A percentile compares a stretch with the other conserved stretches of the same genome.
Evolutionary conservation across 257 asterid species (phyloP).

Genomic region (Solanum sejunctum): DNA sequence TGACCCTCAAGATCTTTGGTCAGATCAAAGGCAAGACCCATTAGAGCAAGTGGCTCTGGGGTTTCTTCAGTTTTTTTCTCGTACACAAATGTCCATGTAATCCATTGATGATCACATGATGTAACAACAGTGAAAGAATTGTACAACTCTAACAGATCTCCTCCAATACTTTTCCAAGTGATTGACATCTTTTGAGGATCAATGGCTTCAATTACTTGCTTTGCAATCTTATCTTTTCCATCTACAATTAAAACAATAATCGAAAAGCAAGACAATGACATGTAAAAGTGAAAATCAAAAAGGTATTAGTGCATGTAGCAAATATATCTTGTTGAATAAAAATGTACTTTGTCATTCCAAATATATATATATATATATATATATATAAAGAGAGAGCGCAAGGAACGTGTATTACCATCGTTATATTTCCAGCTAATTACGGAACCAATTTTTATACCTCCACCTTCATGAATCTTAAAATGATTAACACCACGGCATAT

Average conservation of each 20-base stretch:
- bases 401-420: not conserved
- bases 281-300: too few relatives aligned
- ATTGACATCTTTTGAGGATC: not conserved
- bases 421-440: not conserved
- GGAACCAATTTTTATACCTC: not conserved
- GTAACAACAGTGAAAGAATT: not conserved
- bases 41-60: not conserved
- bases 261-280: not conserved
- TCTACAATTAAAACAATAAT: not conserved
- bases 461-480: not conserved
- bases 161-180: not conserved
- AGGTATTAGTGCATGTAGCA: too few relatives aligned
- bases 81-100: not conserved
- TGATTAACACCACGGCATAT: not conserved
- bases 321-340: too few relatives aligned
- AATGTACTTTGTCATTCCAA: too few relatives aligned
- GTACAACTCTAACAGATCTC: not conserved
- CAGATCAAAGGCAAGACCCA: not conserved
- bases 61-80: not conserved
- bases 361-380: too few relatives aligned
- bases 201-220: not conserved
- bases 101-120: not conserved
- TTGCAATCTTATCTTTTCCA: not conserved
- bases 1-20: not conserved
- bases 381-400: not conserved